Evolutionary conservation across 1,139 yeast species (phyloP).

Genomic region (Blastobotrys arbuscula): DNA sequence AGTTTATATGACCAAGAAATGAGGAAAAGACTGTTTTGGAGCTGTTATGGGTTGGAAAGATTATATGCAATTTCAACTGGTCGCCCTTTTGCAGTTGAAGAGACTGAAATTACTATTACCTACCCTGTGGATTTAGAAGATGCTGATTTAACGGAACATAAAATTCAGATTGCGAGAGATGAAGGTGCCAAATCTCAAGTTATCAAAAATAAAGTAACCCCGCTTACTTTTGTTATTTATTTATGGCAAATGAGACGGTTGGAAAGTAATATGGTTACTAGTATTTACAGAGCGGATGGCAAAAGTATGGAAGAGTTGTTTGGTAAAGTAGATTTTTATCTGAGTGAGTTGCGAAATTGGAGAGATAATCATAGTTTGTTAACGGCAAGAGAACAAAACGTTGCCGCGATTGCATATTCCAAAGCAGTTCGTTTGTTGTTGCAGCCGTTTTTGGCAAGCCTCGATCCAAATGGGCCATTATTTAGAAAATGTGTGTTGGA

Average conservation of each 20-base stretch:
- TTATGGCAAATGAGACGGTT: constrained; percentile 48
- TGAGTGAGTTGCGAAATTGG: constrained; percentile 24
- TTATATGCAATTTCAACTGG: constrained; percentile 56
- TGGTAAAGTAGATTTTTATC: constrained; percentile 25
- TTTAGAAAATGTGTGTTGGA: constrained; percentile 59
- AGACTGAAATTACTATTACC: constrained; percentile 40
- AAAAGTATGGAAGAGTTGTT: constrained; percentile 26
- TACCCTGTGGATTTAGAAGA: constrained; percentile 40
- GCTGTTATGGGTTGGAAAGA: constrained; percentile 50
- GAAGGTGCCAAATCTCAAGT: background rate
- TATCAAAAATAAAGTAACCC: constrained; percentile 13
- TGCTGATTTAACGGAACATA: constrained; percentile 19
- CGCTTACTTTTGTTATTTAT: constrained; percentile 46
- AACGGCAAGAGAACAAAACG: constrained; percentile 25
- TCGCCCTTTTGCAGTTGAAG: constrained; percentile 46
- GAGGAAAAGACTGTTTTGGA: constrained; percentile 53
- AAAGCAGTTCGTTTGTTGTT: constrained; percentile 50
- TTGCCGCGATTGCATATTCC: constrained; percentile 49
- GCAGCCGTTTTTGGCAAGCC: constrained; percentile 52
- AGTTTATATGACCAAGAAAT: constrained; percentile 35
- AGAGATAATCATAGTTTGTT: constrained; percentile 14
- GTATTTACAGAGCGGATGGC: constrained; percentile 38
- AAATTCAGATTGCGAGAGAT: constrained; percentile 14
- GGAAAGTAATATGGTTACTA: constrained; percentile 51
- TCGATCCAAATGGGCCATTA: constrained; percentile 51